Conservation (phyloP, 305 asterid genomes). For the Solanum hybrid region DNA sequence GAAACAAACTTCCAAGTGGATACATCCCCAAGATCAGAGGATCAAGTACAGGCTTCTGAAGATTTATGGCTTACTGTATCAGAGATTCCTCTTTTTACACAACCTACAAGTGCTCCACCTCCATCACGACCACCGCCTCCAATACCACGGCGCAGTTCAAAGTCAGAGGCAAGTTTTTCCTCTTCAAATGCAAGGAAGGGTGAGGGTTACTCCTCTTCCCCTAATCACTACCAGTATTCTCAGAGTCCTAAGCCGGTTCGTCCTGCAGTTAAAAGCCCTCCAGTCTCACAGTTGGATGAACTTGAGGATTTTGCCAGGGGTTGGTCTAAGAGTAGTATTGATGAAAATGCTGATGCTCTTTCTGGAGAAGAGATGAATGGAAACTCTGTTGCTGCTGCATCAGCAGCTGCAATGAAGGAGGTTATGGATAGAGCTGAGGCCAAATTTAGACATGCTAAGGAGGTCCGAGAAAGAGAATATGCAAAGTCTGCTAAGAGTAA, state of each 20-base stretch:
- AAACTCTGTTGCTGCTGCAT: conserved; percentile 79
- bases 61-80: conserved; percentile 83
- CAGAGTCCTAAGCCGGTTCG: conserved; percentile 39
- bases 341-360: conserved; percentile 39
- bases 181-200: conserved; percentile 47
- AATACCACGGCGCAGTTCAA: conserved; percentile 54
- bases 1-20: conserved; percentile 42
- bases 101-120: conserved; percentile 85
- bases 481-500: conserved; percentile 71
- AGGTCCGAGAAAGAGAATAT: conserved; percentile 85
- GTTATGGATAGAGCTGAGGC: conserved; percentile 99
- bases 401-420: conserved; percentile 98
- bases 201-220: conserved; percentile 45
- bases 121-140: conserved; percentile 99
- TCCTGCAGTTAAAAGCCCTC: conserved; percentile 43
- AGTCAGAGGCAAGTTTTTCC: conserved; percentile 36
- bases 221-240: conserved; percentile 36
- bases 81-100: conserved; percentile 88
- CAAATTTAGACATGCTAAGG: conserved; percentile 92
- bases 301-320: conserved; percentile 87
- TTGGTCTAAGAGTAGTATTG: conserved; percentile 34
- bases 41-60: conserved; percentile 42
- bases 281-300: conserved; percentile 76
- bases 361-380: conserved; percentile 53
- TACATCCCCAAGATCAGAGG: conserved; percentile 45